A percentile compares a stretch with the other conserved stretches of the same genome.
Evolutionary conservation across 805 yeast genomes (phyloP).

Genomic region (Kuraishia capsulata): DNA sequence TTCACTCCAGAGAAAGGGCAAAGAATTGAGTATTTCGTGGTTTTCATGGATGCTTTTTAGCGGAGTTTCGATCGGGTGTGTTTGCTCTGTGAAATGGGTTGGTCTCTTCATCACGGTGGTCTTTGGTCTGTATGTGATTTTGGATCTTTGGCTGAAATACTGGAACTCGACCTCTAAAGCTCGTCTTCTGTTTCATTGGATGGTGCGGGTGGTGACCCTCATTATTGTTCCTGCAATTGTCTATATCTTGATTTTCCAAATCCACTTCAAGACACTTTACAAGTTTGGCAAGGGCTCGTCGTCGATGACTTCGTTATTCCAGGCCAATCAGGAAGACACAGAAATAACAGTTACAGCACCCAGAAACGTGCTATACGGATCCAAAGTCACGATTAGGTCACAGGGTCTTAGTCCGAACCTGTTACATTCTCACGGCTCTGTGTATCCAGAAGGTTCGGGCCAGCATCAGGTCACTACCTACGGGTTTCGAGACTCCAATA

Average conservation of each 20-base stretch:
- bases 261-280: slow-evolving; percentile 69
- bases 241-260: slow-evolving; percentile 64
- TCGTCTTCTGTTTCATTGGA: slow-evolving; percentile 58
- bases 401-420: slow-evolving; percentile 68
- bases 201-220: slow-evolving; percentile 51
- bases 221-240: slow-evolving; percentile 65
- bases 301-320: slow-evolving; percentile 69
- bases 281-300: slow-evolving; percentile 76
- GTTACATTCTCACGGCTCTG: slow-evolving; percentile 79
- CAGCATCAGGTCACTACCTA: slow-evolving; percentile 97
- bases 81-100: slow-evolving; percentile 81
- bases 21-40: slow-evolving; percentile 32
- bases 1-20: slow-evolving; percentile 25
- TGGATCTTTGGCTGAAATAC: slow-evolving; percentile 39
- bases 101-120: slow-evolving; percentile 60
- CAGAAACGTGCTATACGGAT: slow-evolving; percentile 55
- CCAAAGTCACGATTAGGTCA: slow-evolving; percentile 50
- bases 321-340: slow-evolving; percentile 64
- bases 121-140: slow-evolving; percentile 49
- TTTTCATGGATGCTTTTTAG: slow-evolving; percentile 47
- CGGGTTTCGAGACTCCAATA: slow-evolving; percentile 84
- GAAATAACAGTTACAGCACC: slow-evolving; percentile 56
- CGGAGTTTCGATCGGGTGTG: slow-evolving; percentile 72
- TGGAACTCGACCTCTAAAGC: slow-evolving; percentile 24
- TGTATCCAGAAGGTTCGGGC: slow-evolving; percentile 83